Percentiles rank a stretch among this genome's conserved stretches.
Conservation (phyloP, 2,329 filamentous ascomycete species). For the Escovopsis sp. region DNA sequence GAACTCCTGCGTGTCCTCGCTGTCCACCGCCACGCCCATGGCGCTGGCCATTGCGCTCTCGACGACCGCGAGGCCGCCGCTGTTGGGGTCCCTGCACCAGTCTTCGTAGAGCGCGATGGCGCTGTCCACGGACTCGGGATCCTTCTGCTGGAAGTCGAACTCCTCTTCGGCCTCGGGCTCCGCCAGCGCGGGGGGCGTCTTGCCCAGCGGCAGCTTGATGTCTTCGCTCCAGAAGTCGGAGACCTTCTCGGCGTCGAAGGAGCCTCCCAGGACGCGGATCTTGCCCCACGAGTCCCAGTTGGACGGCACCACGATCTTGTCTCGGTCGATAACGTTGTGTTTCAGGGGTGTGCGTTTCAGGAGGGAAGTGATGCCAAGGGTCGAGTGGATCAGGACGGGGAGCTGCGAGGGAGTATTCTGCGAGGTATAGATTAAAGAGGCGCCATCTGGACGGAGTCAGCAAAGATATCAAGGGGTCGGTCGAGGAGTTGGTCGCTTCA, state of each 20-base stretch:
- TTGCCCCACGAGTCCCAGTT: conserved; percentile 99
- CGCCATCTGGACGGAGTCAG: conserved; percentile 45
- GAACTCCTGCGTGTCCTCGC: conserved; percentile 61
- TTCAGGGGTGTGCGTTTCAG: conserved; percentile 66
- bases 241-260: conserved; percentile 79
- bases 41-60: conserved; percentile 25
- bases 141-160: conserved; percentile 1
- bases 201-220: conserved; percentile 42
- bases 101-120: conserved; percentile 65
- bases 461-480: background rate
- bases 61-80: conserved; percentile 34
- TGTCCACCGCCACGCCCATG: conserved; percentile 19
- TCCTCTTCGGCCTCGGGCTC: conserved; percentile 10
- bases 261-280: conserved; percentile 80
- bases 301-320: conserved; percentile 85
- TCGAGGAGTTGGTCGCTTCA: conserved; percentile 6
- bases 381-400: conserved; percentile 69
- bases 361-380: conserved; percentile 71
- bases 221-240: conserved; percentile 79
- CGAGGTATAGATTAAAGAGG: conserved; percentile 73
- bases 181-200: conserved; percentile 13
- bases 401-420: conserved; percentile 64
- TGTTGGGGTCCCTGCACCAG: conserved; percentile 61
- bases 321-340: conserved; percentile 83
- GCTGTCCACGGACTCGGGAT: conserved; percentile 27